These are phyloP conservation scores for Corynespora cassiicola DNA, from an alignment of 2,329 filamentous ascomycete genomes.

Conservation along the genomic window DNA sequence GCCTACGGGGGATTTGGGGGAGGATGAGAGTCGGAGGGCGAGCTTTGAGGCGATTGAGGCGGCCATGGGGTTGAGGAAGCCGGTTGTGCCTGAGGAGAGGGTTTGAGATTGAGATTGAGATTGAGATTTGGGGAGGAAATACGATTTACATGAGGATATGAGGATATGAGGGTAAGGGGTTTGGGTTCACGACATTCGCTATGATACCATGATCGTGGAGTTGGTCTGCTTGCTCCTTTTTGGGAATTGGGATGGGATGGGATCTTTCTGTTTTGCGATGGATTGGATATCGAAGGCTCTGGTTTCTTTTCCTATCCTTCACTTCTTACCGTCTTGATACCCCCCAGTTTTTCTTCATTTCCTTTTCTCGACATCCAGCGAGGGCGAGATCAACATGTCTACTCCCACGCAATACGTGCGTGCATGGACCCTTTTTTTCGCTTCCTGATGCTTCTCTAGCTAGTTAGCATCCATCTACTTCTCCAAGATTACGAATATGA, in stretches of 20 bases:
- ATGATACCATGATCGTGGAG: too few species aligned
- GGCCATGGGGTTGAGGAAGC: slow-evolving; percentile 45
- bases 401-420: too few species aligned
- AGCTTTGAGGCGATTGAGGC: slow-evolving; percentile 56
- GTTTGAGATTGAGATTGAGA: slow-evolving; percentile 45
- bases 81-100: slow-evolving; percentile 56
- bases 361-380: too few species aligned
- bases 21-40: slow-evolving; percentile 40
- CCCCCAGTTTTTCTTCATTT: slow-evolving; percentile 19
- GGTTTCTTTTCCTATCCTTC: slow-evolving; percentile 11
- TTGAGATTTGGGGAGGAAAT: too few species aligned
- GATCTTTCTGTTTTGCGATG: too few species aligned
- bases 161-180: slow-evolving; percentile 1
- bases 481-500: too few species aligned
- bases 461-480: too few species aligned
- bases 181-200: background rate
- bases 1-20: slow-evolving; percentile 19
- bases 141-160: slow-evolving; percentile 6
- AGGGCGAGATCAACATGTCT: too few species aligned
- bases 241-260: background rate
- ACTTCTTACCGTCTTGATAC: slow-evolving; percentile 36
- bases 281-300: background rate
- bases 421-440: too few species aligned
- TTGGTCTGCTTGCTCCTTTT: too few species aligned
- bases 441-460: too few species aligned